phyloP scores from a whole-genome alignment of 441 rosid species.

The Geranium incanum region DNA sequence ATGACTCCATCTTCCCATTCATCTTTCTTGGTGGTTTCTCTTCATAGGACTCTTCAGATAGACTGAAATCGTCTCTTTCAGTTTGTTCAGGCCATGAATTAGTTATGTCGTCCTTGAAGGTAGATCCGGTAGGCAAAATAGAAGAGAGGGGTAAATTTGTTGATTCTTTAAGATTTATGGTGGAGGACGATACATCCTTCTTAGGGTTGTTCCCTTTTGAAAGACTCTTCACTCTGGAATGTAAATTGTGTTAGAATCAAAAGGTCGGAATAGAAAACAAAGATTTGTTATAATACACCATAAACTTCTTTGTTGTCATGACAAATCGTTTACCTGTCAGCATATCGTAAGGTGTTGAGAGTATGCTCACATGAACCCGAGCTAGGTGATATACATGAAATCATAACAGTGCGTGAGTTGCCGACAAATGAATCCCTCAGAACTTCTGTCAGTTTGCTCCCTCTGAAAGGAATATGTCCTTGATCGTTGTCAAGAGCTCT shows the following conservation, averaged over 20 bases:
- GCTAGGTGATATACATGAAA: slow-evolving; percentile 94
- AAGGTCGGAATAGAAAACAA: neutral
- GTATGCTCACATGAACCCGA: slow-evolving; percentile 97
- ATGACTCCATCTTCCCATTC: slow-evolving; percentile 55
- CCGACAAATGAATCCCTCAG: slow-evolving; percentile 93
- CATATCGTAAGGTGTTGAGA: slow-evolving; percentile 90
- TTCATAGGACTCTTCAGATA: slow-evolving; percentile 56
- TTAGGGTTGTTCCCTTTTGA: slow-evolving; percentile 83
- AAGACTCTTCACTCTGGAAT: slow-evolving; percentile 87
- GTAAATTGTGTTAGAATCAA: neutral
- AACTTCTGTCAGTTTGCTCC: slow-evolving; percentile 96
- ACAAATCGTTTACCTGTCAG: slow-evolving; percentile 57
- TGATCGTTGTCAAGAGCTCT: slow-evolving; percentile 46
- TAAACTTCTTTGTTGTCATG: neutral
- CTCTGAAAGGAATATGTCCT: slow-evolving; percentile 97
- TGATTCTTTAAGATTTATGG: slow-evolving; percentile 68
- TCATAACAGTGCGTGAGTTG: slow-evolving; percentile 97
- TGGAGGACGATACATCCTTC: slow-evolving; percentile 72
- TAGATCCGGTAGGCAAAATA: slow-evolving; percentile 42
- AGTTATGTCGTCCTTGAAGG: slow-evolving; percentile 56
- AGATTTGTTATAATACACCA: neutral
- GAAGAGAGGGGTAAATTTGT: slow-evolving; percentile 57
- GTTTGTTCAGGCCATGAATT: slow-evolving; percentile 72
- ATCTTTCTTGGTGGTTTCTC: slow-evolving; percentile 68
- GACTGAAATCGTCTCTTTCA: slow-evolving; percentile 62